These are phyloP conservation scores for Penium margaritaceum DNA, from an alignment of 139 green algal species.

Conservation along the genomic window DNA sequence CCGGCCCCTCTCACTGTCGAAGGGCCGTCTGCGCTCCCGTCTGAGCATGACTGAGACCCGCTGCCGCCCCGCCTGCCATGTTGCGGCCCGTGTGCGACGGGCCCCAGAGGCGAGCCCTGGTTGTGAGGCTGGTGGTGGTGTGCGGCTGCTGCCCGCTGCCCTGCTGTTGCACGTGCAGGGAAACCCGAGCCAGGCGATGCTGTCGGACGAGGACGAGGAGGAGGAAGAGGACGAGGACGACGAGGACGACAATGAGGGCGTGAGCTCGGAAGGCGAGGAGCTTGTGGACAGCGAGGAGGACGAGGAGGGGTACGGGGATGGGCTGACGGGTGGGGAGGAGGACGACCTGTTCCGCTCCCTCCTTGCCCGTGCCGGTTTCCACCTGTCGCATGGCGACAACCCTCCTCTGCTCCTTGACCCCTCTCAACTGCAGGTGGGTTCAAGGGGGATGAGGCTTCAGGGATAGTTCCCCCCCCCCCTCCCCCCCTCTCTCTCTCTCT, in stretches of 20 bases:
- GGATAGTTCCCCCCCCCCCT: no score
- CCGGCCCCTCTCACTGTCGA: neutral
- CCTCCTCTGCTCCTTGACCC: conserved; percentile 39
- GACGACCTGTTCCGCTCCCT: conserved; percentile 48
- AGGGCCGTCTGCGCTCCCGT: neutral
- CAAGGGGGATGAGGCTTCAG: no score
- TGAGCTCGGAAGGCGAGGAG: conserved; percentile 51
- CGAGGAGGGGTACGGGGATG: neutral
- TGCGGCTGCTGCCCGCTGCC: neutral
- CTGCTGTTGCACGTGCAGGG: neutral
- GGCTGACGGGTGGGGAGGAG: conserved; percentile 33
- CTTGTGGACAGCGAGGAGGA: conserved; percentile 43
- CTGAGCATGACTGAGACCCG: neutral
- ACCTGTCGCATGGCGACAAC: conserved; percentile 44
- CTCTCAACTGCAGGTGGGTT: conserved; percentile 35
- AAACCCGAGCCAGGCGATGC: conserved; percentile 10
- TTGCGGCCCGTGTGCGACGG: neutral
- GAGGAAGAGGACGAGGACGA: conserved; percentile 46
- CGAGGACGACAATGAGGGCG: conserved; percentile 36
- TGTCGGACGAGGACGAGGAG: conserved; percentile 45
- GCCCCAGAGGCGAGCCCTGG: neutral
- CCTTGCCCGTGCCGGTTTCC: conserved; percentile 45
- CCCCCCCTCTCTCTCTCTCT: no score
- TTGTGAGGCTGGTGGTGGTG: neutral
- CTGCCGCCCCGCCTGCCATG: neutral